These are phyloP conservation scores for Ulmus americana DNA, from an alignment of 331 rosid species.

Conservation along the genomic window DNA sequence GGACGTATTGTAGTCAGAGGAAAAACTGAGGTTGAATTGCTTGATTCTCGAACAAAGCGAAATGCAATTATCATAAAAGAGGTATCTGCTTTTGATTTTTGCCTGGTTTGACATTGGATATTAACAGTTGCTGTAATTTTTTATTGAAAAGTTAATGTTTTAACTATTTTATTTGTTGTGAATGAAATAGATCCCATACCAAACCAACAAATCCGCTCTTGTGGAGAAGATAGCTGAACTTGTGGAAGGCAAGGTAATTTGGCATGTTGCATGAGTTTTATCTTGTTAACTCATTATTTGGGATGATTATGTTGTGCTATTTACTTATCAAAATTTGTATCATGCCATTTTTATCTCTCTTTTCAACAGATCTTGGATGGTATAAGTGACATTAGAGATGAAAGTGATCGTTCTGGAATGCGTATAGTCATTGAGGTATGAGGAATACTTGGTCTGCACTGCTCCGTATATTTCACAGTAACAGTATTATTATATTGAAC, in stretches of 20 bases:
- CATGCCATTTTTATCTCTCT: not conserved
- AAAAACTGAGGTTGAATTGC: constrained; percentile 80
- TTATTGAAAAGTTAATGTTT: constrained; percentile 7
- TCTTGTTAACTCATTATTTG: not conserved
- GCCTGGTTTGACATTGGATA: constrained; percentile 13
- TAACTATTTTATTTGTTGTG: constrained; percentile 17
- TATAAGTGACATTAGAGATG: constrained; percentile 88
- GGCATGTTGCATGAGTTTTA: not conserved
- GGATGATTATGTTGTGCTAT: not conserved
- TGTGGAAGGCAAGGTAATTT: constrained; percentile 79
- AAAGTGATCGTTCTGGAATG: constrained; percentile 97
- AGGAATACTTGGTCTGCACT: constrained; percentile 4
- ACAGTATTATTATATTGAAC: no score
- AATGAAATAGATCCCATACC: constrained; percentile 79
- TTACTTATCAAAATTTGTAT: not conserved
- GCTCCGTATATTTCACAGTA: constrained; percentile 7
- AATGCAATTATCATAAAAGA: constrained; percentile 75
- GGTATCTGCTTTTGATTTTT: constrained; percentile 36
- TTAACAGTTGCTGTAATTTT: not conserved
- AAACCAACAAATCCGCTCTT: constrained; percentile 77
- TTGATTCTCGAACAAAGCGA: constrained; percentile 76
- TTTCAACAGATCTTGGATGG: constrained; percentile 74
- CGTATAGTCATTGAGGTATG: constrained; percentile 86
- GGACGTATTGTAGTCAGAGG: constrained; percentile 87
- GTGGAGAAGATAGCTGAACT: constrained; percentile 96